phyloP scores from a whole-genome alignment of 148 eudicot genomes.

The Hydrangea macrophylla region DNA sequence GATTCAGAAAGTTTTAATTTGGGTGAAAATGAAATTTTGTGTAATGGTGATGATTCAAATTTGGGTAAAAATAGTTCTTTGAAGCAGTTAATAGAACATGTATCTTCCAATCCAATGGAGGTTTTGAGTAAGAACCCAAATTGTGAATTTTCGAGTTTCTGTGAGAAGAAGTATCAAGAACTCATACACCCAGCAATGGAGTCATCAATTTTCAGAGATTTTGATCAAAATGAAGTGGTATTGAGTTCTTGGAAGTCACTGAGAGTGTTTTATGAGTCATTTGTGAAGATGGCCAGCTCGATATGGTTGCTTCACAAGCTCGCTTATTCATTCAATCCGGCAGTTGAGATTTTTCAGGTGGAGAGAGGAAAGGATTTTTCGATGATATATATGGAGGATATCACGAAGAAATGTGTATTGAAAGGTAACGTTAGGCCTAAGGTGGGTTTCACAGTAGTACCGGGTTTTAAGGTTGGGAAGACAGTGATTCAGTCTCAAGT shows the following conservation, averaged over 20 bases:
- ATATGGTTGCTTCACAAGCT: slow-evolving; percentile 87
- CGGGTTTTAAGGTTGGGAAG: slow-evolving; percentile 75
- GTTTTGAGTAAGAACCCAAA: slow-evolving; percentile 50
- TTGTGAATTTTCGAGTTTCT: slow-evolving; percentile 64
- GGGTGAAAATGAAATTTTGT: slow-evolving; percentile 22
- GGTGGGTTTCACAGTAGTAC: slow-evolving; percentile 88
- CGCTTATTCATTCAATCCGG: slow-evolving; percentile 68
- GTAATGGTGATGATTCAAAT: slow-evolving; percentile 20
- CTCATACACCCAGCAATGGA: slow-evolving; percentile 87
- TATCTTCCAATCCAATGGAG: slow-evolving; percentile 65
- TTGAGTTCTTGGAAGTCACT: slow-evolving; percentile 79
- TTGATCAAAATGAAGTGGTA: slow-evolving; percentile 53
- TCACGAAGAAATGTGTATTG: slow-evolving; percentile 40
- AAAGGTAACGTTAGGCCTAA: slow-evolving; percentile 48
- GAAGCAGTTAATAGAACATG: slow-evolving; percentile 60
- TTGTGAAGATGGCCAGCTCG: slow-evolving; percentile 83
- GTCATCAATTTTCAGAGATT: slow-evolving; percentile 63
- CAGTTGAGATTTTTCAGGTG: slow-evolving; percentile 74
- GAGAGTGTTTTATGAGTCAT: slow-evolving; percentile 67
- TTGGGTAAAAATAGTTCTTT: slow-evolving; percentile 27
- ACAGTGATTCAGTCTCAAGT: slow-evolving; percentile 88
- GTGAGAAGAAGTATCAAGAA: slow-evolving; percentile 77
- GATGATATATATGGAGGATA: slow-evolving; percentile 87
- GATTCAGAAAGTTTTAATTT: slow-evolving; percentile 56
- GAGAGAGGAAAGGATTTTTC: slow-evolving; percentile 77